Evolutionary conservation across 208 protist genomes (phyloP).

Genomic region (Entamoeba moshkovskii): DNA sequence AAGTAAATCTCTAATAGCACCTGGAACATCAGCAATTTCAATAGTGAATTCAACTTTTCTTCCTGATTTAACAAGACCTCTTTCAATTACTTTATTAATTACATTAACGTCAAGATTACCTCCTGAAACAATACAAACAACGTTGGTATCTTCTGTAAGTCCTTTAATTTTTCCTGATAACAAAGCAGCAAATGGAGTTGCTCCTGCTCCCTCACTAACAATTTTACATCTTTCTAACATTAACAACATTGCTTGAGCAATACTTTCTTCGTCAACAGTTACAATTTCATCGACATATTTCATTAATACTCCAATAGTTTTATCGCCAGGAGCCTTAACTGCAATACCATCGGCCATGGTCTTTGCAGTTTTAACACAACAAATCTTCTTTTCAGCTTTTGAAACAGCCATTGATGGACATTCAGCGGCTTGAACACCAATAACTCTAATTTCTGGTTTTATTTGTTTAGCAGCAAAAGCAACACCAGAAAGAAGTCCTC

Average conservation of each 20-base stretch:
- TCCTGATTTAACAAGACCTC: background rate
- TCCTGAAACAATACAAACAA: background rate
- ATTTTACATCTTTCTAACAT: background rate
- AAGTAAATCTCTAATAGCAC: background rate
- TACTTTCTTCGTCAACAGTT: constrained; percentile 8
- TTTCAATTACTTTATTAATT: background rate
- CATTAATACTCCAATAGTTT: background rate
- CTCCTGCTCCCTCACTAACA: constrained; percentile 14
- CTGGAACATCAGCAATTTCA: background rate
- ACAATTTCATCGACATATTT: constrained; percentile 6
- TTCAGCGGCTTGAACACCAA: constrained; percentile 2
- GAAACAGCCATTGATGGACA: background rate
- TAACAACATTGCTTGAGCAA: background rate
- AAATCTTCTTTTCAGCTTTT: background rate
- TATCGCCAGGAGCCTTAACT: background rate
- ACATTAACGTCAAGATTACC: background rate
- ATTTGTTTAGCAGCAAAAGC: background rate
- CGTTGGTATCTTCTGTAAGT: background rate
- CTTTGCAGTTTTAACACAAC: background rate
- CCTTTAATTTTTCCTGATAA: background rate
- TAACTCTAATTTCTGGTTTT: background rate
- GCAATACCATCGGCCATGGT: constrained; percentile 16
- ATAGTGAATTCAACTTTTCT: background rate
- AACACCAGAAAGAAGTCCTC: constrained; percentile 9
- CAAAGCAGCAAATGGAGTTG: constrained; percentile 3